These are phyloP conservation scores for Apiospora arundinis DNA, from an alignment of 2,329 filamentous ascomycete genomes.

Conservation along the genomic window DNA sequence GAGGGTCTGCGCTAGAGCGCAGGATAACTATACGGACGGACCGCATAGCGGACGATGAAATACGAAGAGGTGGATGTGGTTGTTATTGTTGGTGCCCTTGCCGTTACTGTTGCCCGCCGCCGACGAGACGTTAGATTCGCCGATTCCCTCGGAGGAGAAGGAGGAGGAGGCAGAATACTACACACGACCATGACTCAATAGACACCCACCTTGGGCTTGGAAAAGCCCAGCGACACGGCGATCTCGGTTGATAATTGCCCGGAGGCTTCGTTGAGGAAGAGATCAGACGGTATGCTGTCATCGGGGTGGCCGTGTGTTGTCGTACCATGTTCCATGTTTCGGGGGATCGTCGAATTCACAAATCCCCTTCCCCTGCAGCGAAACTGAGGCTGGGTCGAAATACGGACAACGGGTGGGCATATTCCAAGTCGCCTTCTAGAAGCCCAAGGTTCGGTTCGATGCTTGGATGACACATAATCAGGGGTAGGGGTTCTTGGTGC, in stretches of 20 bases:
- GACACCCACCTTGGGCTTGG: not conserved
- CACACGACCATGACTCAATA: not conserved
- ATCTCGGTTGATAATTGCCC: not conserved
- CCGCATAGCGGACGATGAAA: not conserved
- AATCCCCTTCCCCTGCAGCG: not conserved
- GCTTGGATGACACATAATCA: slow-evolving; percentile 11
- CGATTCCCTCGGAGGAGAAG: not conserved
- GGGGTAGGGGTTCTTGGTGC: not conserved
- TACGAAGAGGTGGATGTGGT: too few relatives aligned
- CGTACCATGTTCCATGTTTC: not conserved
- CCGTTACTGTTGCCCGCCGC: not conserved
- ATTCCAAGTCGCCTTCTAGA: slow-evolving; percentile 4
- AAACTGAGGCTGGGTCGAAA: not conserved
- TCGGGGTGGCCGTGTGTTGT: slow-evolving; percentile 1
- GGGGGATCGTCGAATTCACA: not conserved
- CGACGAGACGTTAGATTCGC: not conserved
- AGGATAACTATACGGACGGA: not conserved
- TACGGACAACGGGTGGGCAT: not conserved
- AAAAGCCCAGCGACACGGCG: not conserved
- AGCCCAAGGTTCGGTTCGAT: slow-evolving; percentile 8
- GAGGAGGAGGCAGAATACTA: not conserved
- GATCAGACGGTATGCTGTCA: slow-evolving; percentile 4
- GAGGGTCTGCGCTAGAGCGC: not conserved
- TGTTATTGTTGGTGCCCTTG: not conserved
- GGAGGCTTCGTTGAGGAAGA: not conserved